Conservation (phyloP, 2,329 filamentous ascomycete species). For the Phaeoacremonium minimum region DNA sequence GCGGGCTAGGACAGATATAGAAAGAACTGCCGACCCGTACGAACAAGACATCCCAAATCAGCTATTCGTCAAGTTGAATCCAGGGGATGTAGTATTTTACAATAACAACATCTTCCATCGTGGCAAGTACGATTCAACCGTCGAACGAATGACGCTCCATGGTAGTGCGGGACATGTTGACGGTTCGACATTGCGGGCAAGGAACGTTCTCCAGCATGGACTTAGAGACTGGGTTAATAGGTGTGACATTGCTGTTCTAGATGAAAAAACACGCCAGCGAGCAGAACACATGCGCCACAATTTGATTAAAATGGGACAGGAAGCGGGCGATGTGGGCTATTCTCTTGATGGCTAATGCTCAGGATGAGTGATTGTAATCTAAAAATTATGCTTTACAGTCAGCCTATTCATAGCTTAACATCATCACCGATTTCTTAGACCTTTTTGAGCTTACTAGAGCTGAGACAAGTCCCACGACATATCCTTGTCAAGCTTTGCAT, state of each 20-base stretch:
- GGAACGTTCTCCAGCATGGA: conserved; percentile 69
- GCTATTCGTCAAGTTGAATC: conserved; percentile 53
- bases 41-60: conserved; percentile 10
- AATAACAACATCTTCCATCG: conserved; percentile 80
- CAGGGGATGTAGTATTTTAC: conserved; percentile 79
- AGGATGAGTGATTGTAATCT: too few relatives aligned
- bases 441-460: too few relatives aligned
- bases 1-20: conserved; percentile 64
- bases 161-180: conserved; percentile 60
- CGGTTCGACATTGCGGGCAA: conserved; percentile 50
- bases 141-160: conserved; percentile 64
- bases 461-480: too few relatives aligned
- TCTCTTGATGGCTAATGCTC: conserved; percentile 47
- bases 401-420: too few relatives aligned
- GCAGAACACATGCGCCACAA: conserved; percentile 59
- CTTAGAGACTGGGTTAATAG: conserved; percentile 58
- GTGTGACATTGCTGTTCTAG: conserved; percentile 48
- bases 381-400: too few relatives aligned
- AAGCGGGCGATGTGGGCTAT: conserved; percentile 57
- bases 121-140: conserved; percentile 54
- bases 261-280: conserved; percentile 33
- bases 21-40: conserved; percentile 64
- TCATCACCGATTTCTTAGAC: too few relatives aligned
- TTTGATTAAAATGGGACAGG: conserved; percentile 55
- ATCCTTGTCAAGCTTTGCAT: too few relatives aligned